A percentile compares a stretch with the other conserved stretches of the same genome.
These are phyloP conservation scores for Samsoniella hepiali DNA, from an alignment of 2,329 filamentous ascomycete genomes.

Conservation along the genomic window DNA sequence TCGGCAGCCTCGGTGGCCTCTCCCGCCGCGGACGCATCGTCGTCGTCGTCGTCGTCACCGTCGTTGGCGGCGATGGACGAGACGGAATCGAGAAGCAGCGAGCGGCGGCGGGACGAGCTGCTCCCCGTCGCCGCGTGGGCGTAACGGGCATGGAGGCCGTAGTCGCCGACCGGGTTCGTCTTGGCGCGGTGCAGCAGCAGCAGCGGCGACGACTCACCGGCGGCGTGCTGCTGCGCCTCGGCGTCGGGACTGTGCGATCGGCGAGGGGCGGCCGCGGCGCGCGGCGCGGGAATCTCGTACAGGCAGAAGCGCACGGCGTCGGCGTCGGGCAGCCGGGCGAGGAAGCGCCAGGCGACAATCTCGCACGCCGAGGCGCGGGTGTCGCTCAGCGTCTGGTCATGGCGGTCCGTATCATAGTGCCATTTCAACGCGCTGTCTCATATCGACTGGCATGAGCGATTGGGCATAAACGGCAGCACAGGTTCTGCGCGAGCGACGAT, in stretches of 20 bases:
- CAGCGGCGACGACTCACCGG: not conserved
- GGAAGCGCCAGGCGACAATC: slow-evolving; percentile 76
- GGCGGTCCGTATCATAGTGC: slow-evolving; percentile 64
- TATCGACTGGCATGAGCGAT: not conserved
- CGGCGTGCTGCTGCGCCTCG: slow-evolving; percentile 43
- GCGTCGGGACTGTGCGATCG: slow-evolving; percentile 29
- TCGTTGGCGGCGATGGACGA: slow-evolving; percentile 41
- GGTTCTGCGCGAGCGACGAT: not conserved
- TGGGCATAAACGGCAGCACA: no score
- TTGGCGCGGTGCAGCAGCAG: not conserved
- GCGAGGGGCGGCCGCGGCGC: not conserved
- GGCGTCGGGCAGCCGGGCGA: slow-evolving; percentile 66
- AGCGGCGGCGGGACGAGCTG: slow-evolving; percentile 32
- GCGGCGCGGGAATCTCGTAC: slow-evolving; percentile 60
- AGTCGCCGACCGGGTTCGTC: slow-evolving; percentile 21
- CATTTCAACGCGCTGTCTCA: slow-evolving; percentile 64
- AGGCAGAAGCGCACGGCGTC: slow-evolving; percentile 74
- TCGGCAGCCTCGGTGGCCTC: slow-evolving; percentile 49
- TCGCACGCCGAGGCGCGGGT: slow-evolving; percentile 72
- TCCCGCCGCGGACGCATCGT: slow-evolving; percentile 28
- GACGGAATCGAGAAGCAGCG: slow-evolving; percentile 51
- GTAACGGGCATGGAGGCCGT: slow-evolving; percentile 35
- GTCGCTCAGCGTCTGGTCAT: slow-evolving; percentile 63
- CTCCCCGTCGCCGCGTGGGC: not conserved
- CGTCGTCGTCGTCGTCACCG: slow-evolving; percentile 42